phyloP scores from a whole-genome alignment of 2,329 filamentous ascomycete genomes.

The Clarireedia monteithiana region DNA sequence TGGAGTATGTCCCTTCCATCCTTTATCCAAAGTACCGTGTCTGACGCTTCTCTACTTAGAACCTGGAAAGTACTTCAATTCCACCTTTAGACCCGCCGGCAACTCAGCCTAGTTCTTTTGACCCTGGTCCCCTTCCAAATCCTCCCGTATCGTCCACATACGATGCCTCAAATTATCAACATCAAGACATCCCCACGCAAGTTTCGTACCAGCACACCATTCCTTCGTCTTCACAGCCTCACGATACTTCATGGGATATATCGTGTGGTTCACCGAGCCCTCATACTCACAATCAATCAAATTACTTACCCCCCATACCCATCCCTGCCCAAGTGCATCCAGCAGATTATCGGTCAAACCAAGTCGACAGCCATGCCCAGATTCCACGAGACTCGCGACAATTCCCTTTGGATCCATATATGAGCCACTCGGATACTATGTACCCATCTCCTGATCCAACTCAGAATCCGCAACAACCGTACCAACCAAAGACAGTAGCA shows the following conservation, averaged over 20 bases:
- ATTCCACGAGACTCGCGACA: not conserved
- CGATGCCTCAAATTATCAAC: not conserved
- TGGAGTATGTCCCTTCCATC: not conserved
- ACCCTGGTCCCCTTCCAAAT: not conserved
- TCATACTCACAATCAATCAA: not conserved
- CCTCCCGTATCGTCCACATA: not conserved
- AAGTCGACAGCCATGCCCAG: too few species aligned
- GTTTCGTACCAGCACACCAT: too few species aligned
- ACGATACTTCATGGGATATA: not conserved
- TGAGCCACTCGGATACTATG: too few species aligned
- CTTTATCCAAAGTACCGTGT: not conserved
- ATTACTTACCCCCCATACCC: not conserved
- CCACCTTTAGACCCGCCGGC: not conserved
- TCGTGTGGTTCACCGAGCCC: not conserved
- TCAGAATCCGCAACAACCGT: too few species aligned
- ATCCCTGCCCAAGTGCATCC: not conserved
- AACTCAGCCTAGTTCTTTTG: not conserved
- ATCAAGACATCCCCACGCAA: too few species aligned
- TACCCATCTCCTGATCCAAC: too few species aligned
- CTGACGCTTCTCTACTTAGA: too few species aligned
- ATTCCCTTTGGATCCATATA: not conserved
- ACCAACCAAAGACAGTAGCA: too few species aligned
- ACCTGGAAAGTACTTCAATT: not conserved
- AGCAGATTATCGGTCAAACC: not conserved
- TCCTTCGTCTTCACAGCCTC: not conserved